Conservation (phyloP, 441 rosid genomes). For the Arabidopsis hybrid region DNA sequence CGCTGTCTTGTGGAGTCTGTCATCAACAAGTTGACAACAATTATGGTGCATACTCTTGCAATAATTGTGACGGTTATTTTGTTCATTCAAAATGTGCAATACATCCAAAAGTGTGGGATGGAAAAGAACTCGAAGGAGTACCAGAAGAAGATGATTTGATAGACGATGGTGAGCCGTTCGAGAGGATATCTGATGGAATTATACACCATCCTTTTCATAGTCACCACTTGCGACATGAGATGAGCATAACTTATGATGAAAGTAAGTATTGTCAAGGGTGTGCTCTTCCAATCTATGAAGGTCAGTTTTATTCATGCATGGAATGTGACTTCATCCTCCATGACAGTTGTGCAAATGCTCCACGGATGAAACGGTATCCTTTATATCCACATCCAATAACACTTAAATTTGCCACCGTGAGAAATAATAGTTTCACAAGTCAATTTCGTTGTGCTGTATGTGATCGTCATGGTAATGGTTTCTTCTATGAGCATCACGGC, state of each 20-base stretch:
- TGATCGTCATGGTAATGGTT: not conserved
- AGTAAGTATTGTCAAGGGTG: not conserved
- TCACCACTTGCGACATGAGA: not conserved
- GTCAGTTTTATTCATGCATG: not conserved
- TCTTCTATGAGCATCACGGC: not conserved
- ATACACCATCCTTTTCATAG: not conserved
- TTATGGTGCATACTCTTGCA: not conserved
- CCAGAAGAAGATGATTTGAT: not conserved
- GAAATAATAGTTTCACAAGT: not conserved
- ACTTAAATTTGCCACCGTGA: not conserved
- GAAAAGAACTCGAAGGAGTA: not conserved
- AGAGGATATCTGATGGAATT: conserved; percentile 1
- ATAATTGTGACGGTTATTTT: not conserved
- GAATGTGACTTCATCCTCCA: not conserved
- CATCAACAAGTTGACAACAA: not conserved
- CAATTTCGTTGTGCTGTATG: not conserved
- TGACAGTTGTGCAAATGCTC: not conserved
- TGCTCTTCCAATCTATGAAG: not conserved
- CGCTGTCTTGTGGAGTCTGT: conserved; percentile 5
- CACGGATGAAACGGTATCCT: not conserved
- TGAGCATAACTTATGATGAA: not conserved
- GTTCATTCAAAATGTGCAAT: not conserved
- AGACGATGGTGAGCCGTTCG: not conserved
- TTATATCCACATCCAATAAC: not conserved
- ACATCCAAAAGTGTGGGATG: not conserved